Conservation (phyloP, 495 filamentous ascomycete genomes). For the Penicillium cosmopolitanum region DNA sequence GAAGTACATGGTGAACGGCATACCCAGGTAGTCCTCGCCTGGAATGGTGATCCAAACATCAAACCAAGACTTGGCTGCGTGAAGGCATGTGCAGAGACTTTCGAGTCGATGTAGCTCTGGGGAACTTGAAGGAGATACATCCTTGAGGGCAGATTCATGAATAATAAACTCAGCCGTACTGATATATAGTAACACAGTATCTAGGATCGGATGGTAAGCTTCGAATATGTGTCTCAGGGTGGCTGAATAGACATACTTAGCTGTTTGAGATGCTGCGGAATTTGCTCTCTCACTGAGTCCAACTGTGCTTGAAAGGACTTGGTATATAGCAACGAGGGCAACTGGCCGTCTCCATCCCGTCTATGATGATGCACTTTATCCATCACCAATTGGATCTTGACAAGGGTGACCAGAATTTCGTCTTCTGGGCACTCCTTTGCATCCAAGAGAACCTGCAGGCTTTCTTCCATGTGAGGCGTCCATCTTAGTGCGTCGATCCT, state of each 20-base stretch:
- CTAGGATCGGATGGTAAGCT: slow-evolving; percentile 28
- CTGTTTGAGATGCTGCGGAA: slow-evolving; percentile 37
- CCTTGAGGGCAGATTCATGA: slow-evolving; percentile 43
- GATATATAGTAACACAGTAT: slow-evolving; percentile 39
- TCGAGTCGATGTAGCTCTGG: slow-evolving; percentile 37
- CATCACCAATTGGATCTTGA: slow-evolving; percentile 49
- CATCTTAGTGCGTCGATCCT: slow-evolving; percentile 53
- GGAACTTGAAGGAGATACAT: slow-evolving; percentile 17
- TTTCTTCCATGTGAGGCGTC: slow-evolving; percentile 57
- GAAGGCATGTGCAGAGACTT: slow-evolving; percentile 38
- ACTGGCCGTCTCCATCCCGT: slow-evolving; percentile 23
- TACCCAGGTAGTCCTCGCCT: slow-evolving; percentile 31
- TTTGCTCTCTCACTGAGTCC: slow-evolving; percentile 36
- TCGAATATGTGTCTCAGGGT: background rate
- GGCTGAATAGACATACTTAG: slow-evolving; percentile 38
- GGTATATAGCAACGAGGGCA: slow-evolving; percentile 42
- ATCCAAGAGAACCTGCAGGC: slow-evolving; percentile 46
- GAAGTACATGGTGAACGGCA: slow-evolving; percentile 42
- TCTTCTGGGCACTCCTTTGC: slow-evolving; percentile 53
- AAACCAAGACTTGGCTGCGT: slow-evolving; percentile 43
- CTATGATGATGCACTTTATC: slow-evolving; percentile 35
- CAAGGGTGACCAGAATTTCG: slow-evolving; percentile 50
- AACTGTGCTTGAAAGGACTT: slow-evolving; percentile 50
- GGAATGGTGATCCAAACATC: slow-evolving; percentile 39
- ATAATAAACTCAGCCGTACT: slow-evolving; percentile 47